Percentiles rank a stretch among this genome's conserved stretches.
Evolutionary conservation across 208 protist species (phyloP).

Genomic region (Crithidia thermophila): DNA sequence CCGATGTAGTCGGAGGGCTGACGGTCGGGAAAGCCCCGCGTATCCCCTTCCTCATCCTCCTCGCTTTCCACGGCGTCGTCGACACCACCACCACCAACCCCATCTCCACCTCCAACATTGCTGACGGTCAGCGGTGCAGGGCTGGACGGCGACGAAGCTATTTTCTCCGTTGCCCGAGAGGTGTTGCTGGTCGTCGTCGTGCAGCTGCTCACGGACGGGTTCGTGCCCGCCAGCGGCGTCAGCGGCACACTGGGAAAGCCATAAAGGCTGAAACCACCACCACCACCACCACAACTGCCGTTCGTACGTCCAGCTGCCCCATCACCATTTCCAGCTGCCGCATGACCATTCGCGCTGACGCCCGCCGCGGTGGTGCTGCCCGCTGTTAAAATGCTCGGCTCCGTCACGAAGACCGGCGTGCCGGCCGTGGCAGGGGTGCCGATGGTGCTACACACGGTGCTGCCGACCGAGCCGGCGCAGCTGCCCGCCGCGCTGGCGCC

Average conservation of each 20-base stretch:
- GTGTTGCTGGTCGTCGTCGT: not conserved
- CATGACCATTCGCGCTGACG: too few species aligned
- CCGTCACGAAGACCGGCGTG: not conserved
- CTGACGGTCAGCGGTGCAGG: not conserved
- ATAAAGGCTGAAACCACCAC: constrained; percentile 13
- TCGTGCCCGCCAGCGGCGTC: not conserved
- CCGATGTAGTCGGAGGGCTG: not conserved
- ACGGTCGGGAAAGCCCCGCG: not conserved
- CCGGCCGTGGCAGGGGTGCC: constrained; percentile 1
- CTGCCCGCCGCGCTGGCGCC: not conserved
- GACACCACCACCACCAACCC: not conserved
- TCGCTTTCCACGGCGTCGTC: not conserved
- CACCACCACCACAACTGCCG: too few species aligned
- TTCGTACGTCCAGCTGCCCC: too few species aligned
- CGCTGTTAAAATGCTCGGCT: too few species aligned
- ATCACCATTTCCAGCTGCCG: too few species aligned
- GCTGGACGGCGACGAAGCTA: not conserved
- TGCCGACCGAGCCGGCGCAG: not conserved
- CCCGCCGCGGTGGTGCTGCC: too few species aligned
- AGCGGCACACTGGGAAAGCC: constrained; percentile 7
- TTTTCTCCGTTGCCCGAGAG: not conserved
- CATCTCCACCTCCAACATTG: not conserved
- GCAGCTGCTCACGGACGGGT: not conserved
- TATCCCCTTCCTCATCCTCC: not conserved
- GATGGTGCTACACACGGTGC: constrained; percentile 5